Base-by-base conservation (phyloP, 345 rosid genomes). In the Linum tenue region DNA sequence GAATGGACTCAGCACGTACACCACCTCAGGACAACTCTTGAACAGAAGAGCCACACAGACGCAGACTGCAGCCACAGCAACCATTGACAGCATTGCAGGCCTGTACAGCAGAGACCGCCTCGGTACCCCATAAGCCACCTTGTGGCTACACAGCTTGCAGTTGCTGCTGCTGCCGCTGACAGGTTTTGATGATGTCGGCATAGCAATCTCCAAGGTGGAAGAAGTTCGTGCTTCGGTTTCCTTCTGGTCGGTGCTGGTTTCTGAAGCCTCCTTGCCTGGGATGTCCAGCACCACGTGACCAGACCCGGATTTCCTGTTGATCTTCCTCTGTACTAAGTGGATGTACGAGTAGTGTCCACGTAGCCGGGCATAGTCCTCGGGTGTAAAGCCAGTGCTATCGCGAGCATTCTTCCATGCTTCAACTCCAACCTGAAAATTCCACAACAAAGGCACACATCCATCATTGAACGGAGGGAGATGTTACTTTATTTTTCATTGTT, bases 81-180 rank as follows among this genome's bases (percentile, higher is more conserved):
- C 91, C 97, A 91, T 89, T 11, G 97, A 91, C 59, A 95, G 79
- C 99, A 95, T 86, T 17, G 99, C 88, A 1, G 99, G 99, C 80
- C 91, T 84, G 82, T 91, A 95, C 37, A 80, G 76, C 40, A 88
- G 78, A 55, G 95, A 80, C 79, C 82, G 76, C 48, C 85, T 71
- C 50, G 76, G 41, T 35, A 78, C 60, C 70, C 85, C 83, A 59
- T 73, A 84, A 50, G 79, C 81, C 62, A 77, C 60, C 78, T 87
- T 91, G 62, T 73, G 83, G 73, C 75, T 77, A 71, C 99, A 95
- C 62, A 82, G 80, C 73, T 81, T 82, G 90, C 99, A 95, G 56
- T 69, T 48, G 9, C 3, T 48, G 53, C 53, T 10, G 53, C 12
- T 48, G 71, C 42, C 31, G 72, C 63, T 71, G 75, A 40, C 40